Evolutionary conservation across 129 eudicot species (phyloP).

Genomic region (Artemisia annua): DNA sequence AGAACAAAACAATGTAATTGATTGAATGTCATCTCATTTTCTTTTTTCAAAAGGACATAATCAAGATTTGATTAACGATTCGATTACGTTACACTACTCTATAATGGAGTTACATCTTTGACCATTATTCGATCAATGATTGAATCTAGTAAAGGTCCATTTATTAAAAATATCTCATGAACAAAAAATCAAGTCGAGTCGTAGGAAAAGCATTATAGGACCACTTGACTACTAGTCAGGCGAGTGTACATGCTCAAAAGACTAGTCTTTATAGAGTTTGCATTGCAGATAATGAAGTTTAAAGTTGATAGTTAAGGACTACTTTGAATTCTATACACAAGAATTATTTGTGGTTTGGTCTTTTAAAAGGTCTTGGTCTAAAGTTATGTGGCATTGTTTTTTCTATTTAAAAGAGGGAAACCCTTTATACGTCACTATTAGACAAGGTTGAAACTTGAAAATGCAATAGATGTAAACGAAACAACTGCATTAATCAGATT

Average conservation of each 20-base stretch:
- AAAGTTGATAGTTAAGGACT: background rate
- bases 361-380: no score
- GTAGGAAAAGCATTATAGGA: background rate
- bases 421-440: no score
- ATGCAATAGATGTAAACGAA: no score
- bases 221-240: background rate
- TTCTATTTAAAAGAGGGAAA: no score
- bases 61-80: constrained; percentile 29
- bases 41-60: constrained; percentile 30
- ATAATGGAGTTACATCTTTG: constrained; percentile 35
- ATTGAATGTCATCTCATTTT: constrained; percentile 19
- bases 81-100: constrained; percentile 20
- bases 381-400: no score
- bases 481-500: no score
- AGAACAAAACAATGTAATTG: constrained; percentile 19
- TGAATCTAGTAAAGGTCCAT: background rate
- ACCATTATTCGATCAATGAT: constrained; percentile 28
- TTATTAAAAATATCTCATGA: background rate
- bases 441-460: no score
- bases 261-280: no score
- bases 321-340: no score
- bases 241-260: no score
- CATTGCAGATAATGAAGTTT: background rate
- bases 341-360: no score
- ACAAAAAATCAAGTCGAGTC: background rate